Evolutionary conservation across 805 yeast genomes (phyloP).

Genomic region (Suhomyces xylopsoci): DNA sequence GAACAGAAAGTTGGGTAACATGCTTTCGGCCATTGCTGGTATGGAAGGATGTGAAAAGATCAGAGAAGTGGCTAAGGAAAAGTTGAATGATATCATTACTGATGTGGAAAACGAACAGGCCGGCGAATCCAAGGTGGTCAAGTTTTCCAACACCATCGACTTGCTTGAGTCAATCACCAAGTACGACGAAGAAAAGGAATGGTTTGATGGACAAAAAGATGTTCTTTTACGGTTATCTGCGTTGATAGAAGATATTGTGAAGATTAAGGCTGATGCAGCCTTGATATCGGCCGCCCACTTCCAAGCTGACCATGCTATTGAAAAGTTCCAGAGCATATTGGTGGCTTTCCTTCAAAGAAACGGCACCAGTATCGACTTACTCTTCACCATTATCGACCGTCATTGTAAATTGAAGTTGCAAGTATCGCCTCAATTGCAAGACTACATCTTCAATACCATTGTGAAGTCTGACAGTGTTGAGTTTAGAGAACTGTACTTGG

Average conservation of each 20-base stretch:
- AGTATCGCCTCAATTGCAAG: slow-evolving; percentile 48
- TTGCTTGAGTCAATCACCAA: slow-evolving; percentile 52
- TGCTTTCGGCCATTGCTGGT: slow-evolving; percentile 64
- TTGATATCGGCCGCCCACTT: slow-evolving; percentile 61
- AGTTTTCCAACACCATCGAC: slow-evolving; percentile 73
- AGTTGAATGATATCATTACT: slow-evolving; percentile 47
- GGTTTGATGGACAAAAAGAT: slow-evolving; percentile 45
- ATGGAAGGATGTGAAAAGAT: slow-evolving; percentile 54
- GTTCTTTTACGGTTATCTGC: slow-evolving; percentile 42
- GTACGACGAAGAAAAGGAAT: slow-evolving; percentile 37
- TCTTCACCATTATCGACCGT: slow-evolving; percentile 30
- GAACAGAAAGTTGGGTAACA: slow-evolving; percentile 60
- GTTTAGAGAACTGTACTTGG: slow-evolving; percentile 50
- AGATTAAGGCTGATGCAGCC: slow-evolving; percentile 39
- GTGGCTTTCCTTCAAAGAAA: slow-evolving; percentile 26
- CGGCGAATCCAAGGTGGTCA: slow-evolving; percentile 54
- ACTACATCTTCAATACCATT: slow-evolving; percentile 54
- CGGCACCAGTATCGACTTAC: slow-evolving; percentile 22
- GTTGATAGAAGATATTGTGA: slow-evolving; percentile 42
- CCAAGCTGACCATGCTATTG: slow-evolving; percentile 67
- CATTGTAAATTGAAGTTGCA: slow-evolving; percentile 46
- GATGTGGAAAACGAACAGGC: slow-evolving; percentile 48
- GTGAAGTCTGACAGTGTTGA: slow-evolving; percentile 49
- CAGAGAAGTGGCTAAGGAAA: slow-evolving; percentile 52
- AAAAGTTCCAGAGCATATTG: slow-evolving; percentile 50